Evolutionary conservation across 345 rosid genomes (phyloP).

Genomic region (Melaleuca alternifolia): DNA sequence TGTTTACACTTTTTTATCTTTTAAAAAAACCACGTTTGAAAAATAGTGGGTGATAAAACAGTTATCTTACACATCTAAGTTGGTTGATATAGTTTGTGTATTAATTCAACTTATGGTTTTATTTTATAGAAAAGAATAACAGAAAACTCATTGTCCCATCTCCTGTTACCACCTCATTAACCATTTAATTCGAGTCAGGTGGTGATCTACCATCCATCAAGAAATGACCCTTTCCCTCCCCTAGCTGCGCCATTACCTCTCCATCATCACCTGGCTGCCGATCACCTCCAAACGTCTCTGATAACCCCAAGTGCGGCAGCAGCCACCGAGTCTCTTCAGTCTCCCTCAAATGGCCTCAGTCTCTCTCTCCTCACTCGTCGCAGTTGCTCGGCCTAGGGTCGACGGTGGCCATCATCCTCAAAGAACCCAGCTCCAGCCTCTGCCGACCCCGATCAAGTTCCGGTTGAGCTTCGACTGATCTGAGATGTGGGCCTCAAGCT

Average conservation of each 20-base stretch:
- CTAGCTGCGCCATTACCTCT: too few species aligned
- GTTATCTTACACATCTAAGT: background rate
- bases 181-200: background rate
- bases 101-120: too few species aligned
- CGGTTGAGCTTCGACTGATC: background rate
- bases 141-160: background rate
- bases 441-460: background rate
- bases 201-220: background rate
- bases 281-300: background rate
- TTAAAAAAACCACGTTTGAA: background rate
- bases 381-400: background rate
- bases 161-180: background rate
- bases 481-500: background rate
- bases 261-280: background rate
- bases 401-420: background rate
- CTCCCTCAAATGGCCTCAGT: background rate
- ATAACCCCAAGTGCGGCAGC: background rate
- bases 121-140: too few species aligned
- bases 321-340: background rate
- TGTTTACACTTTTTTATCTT: background rate
- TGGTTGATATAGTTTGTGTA: too few species aligned
- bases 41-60: background rate
- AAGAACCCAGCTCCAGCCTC: background rate
- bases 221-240: too few species aligned
- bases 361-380: background rate